Evolutionary conservation across 257 asterid genomes (phyloP).

Genomic region (Gynochthodes officinalis): DNA sequence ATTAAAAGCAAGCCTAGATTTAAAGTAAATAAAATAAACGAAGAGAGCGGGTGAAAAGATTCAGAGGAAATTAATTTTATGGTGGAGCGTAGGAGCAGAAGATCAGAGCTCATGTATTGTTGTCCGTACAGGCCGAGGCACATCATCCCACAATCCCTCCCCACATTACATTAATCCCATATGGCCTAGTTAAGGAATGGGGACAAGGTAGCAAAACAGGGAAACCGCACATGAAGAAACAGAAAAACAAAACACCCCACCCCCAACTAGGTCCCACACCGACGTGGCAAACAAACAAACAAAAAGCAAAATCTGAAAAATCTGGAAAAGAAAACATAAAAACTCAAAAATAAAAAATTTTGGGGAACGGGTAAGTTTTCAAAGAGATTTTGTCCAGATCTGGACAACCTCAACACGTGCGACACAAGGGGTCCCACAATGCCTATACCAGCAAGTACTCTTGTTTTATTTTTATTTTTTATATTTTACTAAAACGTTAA

Average conservation of each 20-base stretch:
- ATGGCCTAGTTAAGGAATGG: constrained; percentile 31
- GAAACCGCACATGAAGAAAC: constrained; percentile 42
- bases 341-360: neutral
- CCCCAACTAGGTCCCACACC: neutral
- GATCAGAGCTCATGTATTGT: constrained; percentile 14
- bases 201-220: constrained; percentile 51
- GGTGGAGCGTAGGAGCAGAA: constrained; percentile 22
- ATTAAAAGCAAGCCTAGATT: too few species aligned
- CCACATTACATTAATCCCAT: neutral
- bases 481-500: neutral
- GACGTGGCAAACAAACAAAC: constrained; percentile 25
- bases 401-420: constrained; percentile 48
- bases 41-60: neutral
- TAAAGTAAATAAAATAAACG: neutral
- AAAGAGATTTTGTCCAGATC: constrained; percentile 15
- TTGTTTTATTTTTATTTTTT: too few species aligned
- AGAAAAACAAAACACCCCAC: constrained; percentile 27
- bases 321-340: neutral
- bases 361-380: constrained; percentile 2
- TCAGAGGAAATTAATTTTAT: neutral
- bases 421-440: constrained; percentile 32
- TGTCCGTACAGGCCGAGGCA: constrained; percentile 39
- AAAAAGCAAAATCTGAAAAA: constrained; percentile 1
- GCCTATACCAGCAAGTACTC: neutral
- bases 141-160: constrained; percentile 19